phyloP scores from a whole-genome alignment of 768 basidiomycete genomes.

The Rhodotorula toruloides region DNA sequence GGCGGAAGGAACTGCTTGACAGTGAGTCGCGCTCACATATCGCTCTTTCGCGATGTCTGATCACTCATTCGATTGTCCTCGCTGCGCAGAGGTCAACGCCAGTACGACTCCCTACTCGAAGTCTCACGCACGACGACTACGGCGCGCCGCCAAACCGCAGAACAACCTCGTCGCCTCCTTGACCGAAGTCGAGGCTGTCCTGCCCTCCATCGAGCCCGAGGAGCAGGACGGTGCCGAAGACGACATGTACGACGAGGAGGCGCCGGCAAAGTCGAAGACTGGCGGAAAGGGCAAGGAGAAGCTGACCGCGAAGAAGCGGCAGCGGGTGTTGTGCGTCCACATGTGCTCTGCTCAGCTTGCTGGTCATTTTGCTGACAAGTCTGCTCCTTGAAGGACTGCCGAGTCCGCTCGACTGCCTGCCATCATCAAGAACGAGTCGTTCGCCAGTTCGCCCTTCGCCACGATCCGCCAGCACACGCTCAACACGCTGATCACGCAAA shows the following conservation, averaged over 20 bases:
- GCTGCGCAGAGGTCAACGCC: constrained; percentile 21
- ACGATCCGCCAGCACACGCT: constrained; percentile 40
- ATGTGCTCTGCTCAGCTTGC: background rate
- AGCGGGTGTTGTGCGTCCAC: constrained; percentile 29
- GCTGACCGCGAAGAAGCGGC: constrained; percentile 36
- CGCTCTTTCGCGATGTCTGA: background rate
- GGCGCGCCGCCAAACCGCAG: constrained; percentile 30
- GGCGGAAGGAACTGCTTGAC: constrained; percentile 36
- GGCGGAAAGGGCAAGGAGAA: constrained; percentile 35
- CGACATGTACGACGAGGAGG: background rate
- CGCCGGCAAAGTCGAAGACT: background rate
- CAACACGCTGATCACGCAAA: constrained; percentile 29
- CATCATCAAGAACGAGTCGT: constrained; percentile 35
- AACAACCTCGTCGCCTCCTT: constrained; percentile 37
- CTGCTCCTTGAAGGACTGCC: constrained; percentile 3
- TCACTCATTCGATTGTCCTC: background rate
- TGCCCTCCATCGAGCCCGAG: constrained; percentile 16
- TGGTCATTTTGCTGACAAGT: background rate
- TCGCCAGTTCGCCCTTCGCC: constrained; percentile 37
- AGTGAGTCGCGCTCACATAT: constrained; percentile 15
- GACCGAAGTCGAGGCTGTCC: constrained; percentile 34
- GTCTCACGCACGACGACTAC: constrained; percentile 37
- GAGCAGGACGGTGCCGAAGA: background rate
- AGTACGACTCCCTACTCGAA: constrained; percentile 39
- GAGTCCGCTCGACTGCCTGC: constrained; percentile 38